Evolutionary conservation across 208 protist genomes (phyloP).

Genomic region (Trypanosomatidae sp.): DNA sequence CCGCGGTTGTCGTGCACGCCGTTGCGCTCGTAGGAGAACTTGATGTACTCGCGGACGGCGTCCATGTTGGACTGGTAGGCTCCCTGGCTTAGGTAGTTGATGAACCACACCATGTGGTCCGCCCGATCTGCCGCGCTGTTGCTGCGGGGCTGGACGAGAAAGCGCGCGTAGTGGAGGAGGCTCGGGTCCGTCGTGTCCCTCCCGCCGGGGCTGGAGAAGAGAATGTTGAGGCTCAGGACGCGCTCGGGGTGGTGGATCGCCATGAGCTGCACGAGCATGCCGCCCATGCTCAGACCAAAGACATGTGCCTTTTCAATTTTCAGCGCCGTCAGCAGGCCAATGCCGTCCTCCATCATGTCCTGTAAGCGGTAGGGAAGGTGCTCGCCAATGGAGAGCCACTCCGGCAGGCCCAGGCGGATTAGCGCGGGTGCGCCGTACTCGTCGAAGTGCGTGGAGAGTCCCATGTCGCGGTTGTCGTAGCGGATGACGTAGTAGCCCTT

Average conservation of each 20-base stretch:
- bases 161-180: constrained; percentile 31
- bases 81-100: constrained; percentile 23
- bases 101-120: constrained; percentile 43
- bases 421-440: constrained; percentile 32
- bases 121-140: constrained; percentile 42
- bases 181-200: constrained; percentile 32
- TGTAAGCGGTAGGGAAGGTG: constrained; percentile 56
- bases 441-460: constrained; percentile 61
- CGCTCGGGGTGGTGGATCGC: constrained; percentile 45
- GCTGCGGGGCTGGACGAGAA: constrained; percentile 44
- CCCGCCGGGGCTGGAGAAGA: constrained; percentile 52
- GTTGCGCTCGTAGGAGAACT: constrained; percentile 31
- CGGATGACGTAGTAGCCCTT: constrained; percentile 61
- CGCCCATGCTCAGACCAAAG: constrained; percentile 67
- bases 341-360: constrained; percentile 67
- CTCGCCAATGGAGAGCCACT: constrained; percentile 44
- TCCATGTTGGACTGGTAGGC: constrained; percentile 29
- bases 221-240: constrained; percentile 47
- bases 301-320: constrained; percentile 56
- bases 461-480: constrained; percentile 79
- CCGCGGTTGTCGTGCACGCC: constrained; percentile 28
- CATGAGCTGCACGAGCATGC: constrained; percentile 81
- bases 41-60: constrained; percentile 22
- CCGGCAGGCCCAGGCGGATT: constrained; percentile 44
- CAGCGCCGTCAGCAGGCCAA: constrained; percentile 49